Evolutionary conservation across 2,329 filamentous ascomycete genomes (phyloP).

Genomic region (Diplodia corticola): DNA sequence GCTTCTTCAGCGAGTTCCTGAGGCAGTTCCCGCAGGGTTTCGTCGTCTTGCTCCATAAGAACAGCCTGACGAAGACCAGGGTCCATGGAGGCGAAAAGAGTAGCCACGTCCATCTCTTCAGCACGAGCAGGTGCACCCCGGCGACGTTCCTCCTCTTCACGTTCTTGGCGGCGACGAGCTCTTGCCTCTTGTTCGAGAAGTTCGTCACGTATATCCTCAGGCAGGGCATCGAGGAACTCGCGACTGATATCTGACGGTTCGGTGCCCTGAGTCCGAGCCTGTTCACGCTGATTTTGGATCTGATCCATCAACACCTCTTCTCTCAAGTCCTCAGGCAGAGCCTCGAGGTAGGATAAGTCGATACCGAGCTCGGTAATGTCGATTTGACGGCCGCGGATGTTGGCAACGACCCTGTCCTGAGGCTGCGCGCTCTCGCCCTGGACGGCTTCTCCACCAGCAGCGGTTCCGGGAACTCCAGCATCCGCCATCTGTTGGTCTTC

Average conservation of each 20-base stretch:
- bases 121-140: conserved; percentile 54
- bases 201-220: conserved; percentile 85
- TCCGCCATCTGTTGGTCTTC: conserved; percentile 70
- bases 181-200: conserved; percentile 86
- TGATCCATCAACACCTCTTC: conserved; percentile 95
- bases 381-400: conserved; percentile 79
- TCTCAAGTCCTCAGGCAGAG: conserved; percentile 93
- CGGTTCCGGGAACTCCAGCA: conserved; percentile 56
- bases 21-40: conserved; percentile 79
- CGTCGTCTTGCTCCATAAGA: conserved; percentile 87
- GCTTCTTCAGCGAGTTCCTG: conserved; percentile 85
- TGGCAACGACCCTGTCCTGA: conserved; percentile 69
- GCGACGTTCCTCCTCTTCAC: conserved; percentile 75
- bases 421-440: conserved; percentile 44
- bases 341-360: conserved; percentile 89
- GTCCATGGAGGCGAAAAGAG: conserved; percentile 87
- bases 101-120: conserved; percentile 88
- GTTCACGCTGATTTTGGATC: conserved; percentile 76
- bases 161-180: conserved; percentile 83
- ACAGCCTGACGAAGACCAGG: conserved; percentile 82
- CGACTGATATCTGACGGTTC: conserved; percentile 83
- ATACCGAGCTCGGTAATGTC: conserved; percentile 96
- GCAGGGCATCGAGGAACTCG: conserved; percentile 90
- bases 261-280: conserved; percentile 63
- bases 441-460: conserved; percentile 46